Conservation (phyloP, 495 filamentous ascomycete species). For the Xylaria castorea region DNA sequence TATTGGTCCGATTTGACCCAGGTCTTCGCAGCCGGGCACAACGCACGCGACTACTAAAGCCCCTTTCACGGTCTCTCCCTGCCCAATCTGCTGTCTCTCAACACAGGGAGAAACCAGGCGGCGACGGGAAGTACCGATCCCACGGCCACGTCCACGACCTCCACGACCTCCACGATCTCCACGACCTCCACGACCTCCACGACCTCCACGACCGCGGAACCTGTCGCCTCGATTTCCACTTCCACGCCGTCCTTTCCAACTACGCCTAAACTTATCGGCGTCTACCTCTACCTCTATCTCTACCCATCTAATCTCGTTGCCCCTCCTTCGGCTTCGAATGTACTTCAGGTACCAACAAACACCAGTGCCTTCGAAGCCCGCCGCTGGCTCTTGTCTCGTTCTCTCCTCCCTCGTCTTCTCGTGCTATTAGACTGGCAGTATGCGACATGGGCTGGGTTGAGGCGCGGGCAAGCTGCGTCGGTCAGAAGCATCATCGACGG, state of each 20-base stretch:
- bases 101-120: neutral
- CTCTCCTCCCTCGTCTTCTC: neutral
- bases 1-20: slow-evolving; percentile 29
- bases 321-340: slow-evolving; percentile 1
- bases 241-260: neutral
- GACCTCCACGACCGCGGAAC: neutral
- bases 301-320: neutral
- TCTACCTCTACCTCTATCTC: neutral
- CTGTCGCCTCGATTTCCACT: neutral
- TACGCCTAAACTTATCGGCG: neutral
- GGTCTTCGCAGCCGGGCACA: slow-evolving; percentile 10
- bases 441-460: slow-evolving; percentile 29
- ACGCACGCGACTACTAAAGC: slow-evolving; percentile 15
- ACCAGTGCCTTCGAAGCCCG: slow-evolving; percentile 1
- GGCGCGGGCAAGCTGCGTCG: slow-evolving; percentile 26
- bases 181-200: neutral
- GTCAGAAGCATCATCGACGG: slow-evolving; percentile 27
- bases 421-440: slow-evolving; percentile 3
- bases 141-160: neutral
- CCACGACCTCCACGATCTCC: neutral
- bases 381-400: neutral
- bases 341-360: neutral
- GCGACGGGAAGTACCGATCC: neutral
- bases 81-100: slow-evolving; percentile 25
- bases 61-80: slow-evolving; percentile 15